These are phyloP conservation scores for Ophiognomonia clavigignenti-juglandacearum DNA, from an alignment of 2,329 filamentous ascomycete genomes.

Conservation along the genomic window DNA sequence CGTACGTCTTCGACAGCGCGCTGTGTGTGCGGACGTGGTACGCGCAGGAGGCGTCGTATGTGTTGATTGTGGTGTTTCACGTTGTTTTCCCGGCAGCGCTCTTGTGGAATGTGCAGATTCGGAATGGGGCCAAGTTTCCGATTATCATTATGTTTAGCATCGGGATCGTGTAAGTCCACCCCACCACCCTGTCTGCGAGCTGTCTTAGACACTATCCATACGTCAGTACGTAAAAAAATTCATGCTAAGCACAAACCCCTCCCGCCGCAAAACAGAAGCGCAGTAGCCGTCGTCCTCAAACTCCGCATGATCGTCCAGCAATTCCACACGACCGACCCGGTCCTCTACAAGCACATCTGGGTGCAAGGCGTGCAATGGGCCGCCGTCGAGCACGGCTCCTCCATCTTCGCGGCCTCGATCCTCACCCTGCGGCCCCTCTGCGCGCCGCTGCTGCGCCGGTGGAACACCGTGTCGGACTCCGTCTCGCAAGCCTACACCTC, in stretches of 20 bases:
- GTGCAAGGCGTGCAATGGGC: constrained; percentile 4
- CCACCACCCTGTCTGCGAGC: background rate
- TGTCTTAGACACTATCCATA: too few relatives aligned
- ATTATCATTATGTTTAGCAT: constrained; percentile 6
- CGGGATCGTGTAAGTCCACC: constrained; percentile 9
- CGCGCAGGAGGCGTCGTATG: constrained; percentile 5
- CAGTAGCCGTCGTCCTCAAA: constrained; percentile 3
- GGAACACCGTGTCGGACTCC: too few relatives aligned
- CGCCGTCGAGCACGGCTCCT: constrained; percentile 3
- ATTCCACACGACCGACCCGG: constrained; percentile 1
- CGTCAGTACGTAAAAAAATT: too few relatives aligned
- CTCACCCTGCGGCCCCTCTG: constrained; percentile 5
- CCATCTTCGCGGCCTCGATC: constrained; percentile 3
- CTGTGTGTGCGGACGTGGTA: constrained; percentile 4
- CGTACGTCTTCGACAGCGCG: background rate
- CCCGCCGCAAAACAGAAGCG: background rate
- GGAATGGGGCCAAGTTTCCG: background rate
- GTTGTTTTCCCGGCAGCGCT: constrained; percentile 4
- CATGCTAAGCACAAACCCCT: too few relatives aligned
- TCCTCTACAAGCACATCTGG: background rate
- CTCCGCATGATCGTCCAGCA: constrained; percentile 1
- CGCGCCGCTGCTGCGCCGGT: too few relatives aligned
- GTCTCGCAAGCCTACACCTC: too few relatives aligned
- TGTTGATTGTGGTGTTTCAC: constrained; percentile 4
- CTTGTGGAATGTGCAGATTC: constrained; percentile 9